These are phyloP conservation scores for Lophiostoma macrostomum DNA, from an alignment of 495 filamentous ascomycete species.

Conservation along the genomic window DNA sequence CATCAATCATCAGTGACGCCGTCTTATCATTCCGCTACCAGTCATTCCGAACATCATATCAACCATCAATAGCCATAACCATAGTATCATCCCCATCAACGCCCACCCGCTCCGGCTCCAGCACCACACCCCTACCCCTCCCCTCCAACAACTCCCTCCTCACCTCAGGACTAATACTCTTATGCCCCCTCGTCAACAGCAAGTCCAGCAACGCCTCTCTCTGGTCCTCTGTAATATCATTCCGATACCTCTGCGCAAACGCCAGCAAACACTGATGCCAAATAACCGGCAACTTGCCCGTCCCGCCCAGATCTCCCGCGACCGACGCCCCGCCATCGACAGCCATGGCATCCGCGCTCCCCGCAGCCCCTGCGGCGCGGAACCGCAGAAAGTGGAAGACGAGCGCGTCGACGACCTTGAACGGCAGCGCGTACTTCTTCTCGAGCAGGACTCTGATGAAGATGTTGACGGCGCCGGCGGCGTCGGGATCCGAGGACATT, in stretches of 20 bases:
- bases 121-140: slow-evolving; percentile 74
- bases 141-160: slow-evolving; percentile 86
- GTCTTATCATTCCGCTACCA: too few species aligned
- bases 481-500: slow-evolving; percentile 67
- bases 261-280: slow-evolving; percentile 88
- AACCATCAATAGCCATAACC: slow-evolving; percentile 49
- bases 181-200: slow-evolving; percentile 80
- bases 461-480: slow-evolving; percentile 79
- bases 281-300: slow-evolving; percentile 70
- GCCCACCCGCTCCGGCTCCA: slow-evolving; percentile 54
- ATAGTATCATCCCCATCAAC: slow-evolving; percentile 89
- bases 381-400: slow-evolving; percentile 97
- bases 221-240: slow-evolving; percentile 91
- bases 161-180: slow-evolving; percentile 85
- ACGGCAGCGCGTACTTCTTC: slow-evolving; percentile 95
- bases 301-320: slow-evolving; percentile 47
- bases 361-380: slow-evolving; percentile 54
- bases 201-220: slow-evolving; percentile 88
- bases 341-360: slow-evolving; percentile 47
- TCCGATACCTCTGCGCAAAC: slow-evolving; percentile 90
- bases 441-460: slow-evolving; percentile 90
- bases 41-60: too few species aligned
- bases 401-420: slow-evolving; percentile 87
- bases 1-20: too few species aligned
- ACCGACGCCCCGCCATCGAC: slow-evolving; percentile 46